Evolutionary conservation across 2,329 filamentous ascomycete species (phyloP).

Genomic region (Myriangium duriaei): DNA sequence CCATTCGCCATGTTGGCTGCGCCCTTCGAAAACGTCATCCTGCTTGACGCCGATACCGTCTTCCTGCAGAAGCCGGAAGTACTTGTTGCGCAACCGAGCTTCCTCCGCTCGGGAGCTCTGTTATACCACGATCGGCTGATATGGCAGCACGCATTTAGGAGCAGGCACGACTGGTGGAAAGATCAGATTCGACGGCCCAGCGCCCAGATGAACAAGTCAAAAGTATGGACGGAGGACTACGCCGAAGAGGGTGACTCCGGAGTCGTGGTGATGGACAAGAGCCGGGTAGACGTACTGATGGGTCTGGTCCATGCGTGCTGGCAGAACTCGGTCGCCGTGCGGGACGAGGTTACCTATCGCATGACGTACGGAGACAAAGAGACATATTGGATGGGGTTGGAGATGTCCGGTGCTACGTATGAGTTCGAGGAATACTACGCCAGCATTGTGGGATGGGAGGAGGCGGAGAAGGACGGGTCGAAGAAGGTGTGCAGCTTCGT

Average conservation of each 20-base stretch:
- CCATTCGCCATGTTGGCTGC: constrained; percentile 32
- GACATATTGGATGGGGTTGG: constrained; percentile 35
- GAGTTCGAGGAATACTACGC: constrained; percentile 30
- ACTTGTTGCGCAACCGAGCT: constrained; percentile 23
- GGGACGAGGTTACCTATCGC: constrained; percentile 30
- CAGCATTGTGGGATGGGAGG: constrained; percentile 24
- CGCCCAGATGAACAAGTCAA: constrained; percentile 23
- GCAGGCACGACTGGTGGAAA: constrained; percentile 29
- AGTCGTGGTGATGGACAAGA: constrained; percentile 32
- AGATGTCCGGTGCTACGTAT: constrained; percentile 27
- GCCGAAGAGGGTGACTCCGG: constrained; percentile 34
- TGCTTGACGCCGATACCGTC: constrained; percentile 29
- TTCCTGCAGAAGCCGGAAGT: constrained; percentile 27
- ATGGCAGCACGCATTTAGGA: constrained; percentile 24
- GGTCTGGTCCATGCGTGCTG: constrained; percentile 32
- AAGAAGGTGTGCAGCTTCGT: constrained; percentile 26
- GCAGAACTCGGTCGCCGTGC: constrained; percentile 32
- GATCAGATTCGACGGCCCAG: constrained; percentile 26
- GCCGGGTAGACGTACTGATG: constrained; percentile 25
- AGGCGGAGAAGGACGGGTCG: constrained; percentile 16
- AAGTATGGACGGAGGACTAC: constrained; percentile 29
- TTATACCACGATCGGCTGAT: constrained; percentile 34
- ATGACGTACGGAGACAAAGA: constrained; percentile 36
- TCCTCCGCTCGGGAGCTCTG: constrained; percentile 22
- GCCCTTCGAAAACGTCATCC: constrained; percentile 31